A percentile compares a stretch with the other conserved stretches of the same genome.
phyloP scores from a whole-genome alignment of 257 asterid species.

The Petunia secreta region DNA sequence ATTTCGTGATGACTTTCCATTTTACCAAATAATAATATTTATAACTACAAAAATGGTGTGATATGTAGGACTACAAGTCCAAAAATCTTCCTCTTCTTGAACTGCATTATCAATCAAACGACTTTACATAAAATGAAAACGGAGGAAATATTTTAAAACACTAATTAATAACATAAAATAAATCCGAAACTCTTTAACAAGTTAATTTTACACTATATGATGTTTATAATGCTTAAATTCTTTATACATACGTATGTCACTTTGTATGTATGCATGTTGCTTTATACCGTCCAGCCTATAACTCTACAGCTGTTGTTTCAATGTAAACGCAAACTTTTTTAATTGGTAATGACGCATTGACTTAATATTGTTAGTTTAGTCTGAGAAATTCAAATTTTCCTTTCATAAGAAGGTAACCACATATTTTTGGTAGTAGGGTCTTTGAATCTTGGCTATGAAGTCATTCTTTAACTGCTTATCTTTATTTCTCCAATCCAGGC shows the following conservation, averaged over 20 bases:
- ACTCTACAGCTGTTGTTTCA: constrained; percentile 26
- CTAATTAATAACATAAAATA: too few species aligned
- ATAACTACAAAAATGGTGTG: too few species aligned
- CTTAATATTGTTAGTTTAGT: constrained; percentile 2
- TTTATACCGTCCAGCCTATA: constrained; percentile 33
- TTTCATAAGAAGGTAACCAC: constrained; percentile 23
- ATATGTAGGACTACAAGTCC: too few species aligned
- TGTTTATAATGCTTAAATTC: neutral
- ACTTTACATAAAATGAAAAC: too few species aligned
- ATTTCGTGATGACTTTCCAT: too few species aligned
- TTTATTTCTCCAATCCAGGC: neutral
- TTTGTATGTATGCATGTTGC: neutral
- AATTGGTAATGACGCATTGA: constrained; percentile 23
- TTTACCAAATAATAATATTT: too few species aligned
- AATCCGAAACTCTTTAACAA: too few species aligned
- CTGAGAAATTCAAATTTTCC: neutral
- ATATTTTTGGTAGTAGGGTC: constrained; percentile 29
- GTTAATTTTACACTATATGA: too few species aligned
- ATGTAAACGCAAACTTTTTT: neutral
- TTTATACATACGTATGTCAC: neutral
- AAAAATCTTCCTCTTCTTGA: too few species aligned
- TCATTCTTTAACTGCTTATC: neutral
- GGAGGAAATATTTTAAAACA: too few species aligned
- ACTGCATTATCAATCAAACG: too few species aligned
- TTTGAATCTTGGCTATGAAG: constrained; percentile 20